A percentile compares a stretch with the other conserved stretches of the same genome.
These are phyloP conservation scores for Euphorbia pulcherrima DNA, from an alignment of 345 rosid genomes.

Conservation along the genomic window DNA sequence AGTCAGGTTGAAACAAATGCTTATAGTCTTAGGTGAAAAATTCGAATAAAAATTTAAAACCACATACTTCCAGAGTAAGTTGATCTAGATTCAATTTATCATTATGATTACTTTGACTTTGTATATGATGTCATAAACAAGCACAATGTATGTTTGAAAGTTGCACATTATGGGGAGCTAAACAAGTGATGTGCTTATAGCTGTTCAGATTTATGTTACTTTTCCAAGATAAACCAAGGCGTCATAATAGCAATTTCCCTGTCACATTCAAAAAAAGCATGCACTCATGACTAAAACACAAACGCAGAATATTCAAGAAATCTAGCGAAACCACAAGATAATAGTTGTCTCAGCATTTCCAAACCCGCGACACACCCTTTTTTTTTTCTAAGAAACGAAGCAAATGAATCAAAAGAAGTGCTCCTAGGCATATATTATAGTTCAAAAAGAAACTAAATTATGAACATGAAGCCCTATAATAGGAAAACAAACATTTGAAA, in stretches of 20 bases:
- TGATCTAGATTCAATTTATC: slow-evolving; percentile 9
- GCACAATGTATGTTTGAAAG: slow-evolving; percentile 11
- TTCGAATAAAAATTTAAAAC: neutral
- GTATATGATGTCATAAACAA: slow-evolving; percentile 7
- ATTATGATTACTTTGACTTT: slow-evolving; percentile 5
- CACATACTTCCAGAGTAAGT: neutral
- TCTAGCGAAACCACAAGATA: neutral
- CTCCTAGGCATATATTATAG: neutral
- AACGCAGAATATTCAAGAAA: neutral
- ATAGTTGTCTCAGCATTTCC: neutral
- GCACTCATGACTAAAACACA: neutral
- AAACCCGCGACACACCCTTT: neutral
- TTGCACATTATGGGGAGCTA: neutral
- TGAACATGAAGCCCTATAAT: too few relatives aligned
- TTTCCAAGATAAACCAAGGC: neutral
- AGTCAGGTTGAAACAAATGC: neutral
- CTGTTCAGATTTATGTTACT: neutral
- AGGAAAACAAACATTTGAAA: neutral
- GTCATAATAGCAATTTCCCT: neutral
- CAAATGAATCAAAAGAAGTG: neutral
- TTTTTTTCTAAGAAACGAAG: too few relatives aligned
- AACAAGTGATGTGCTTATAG: slow-evolving; percentile 6
- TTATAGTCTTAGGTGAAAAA: slow-evolving; percentile 1
- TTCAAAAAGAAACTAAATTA: neutral
- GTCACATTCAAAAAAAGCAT: neutral